Conservation (phyloP, 257 asterid genomes). For the Coffea canephora region DNA sequence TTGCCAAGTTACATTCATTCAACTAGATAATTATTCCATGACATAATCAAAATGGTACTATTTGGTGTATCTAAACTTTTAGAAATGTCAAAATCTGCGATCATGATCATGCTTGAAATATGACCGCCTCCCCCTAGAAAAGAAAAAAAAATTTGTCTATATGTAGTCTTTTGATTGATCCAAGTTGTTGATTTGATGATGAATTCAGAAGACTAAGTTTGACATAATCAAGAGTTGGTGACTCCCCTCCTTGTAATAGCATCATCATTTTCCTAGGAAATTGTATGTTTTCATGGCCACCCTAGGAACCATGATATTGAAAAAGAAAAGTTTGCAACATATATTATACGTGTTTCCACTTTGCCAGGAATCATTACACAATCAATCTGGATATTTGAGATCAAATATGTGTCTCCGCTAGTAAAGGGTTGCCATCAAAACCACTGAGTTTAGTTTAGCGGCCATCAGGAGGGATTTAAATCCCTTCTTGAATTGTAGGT, state of each 20-base stretch:
- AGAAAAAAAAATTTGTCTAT: background rate
- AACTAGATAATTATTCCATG: conserved; percentile 12
- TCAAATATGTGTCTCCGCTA: background rate
- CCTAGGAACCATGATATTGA: background rate
- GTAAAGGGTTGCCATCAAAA: background rate
- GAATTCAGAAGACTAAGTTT: background rate
- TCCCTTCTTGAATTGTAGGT: too few species aligned
- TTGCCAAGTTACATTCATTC: conserved; percentile 13
- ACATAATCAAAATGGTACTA: background rate
- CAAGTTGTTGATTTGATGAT: background rate
- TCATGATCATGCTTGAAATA: background rate
- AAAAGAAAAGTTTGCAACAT: background rate
- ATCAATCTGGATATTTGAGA: background rate
- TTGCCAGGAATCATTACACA: conserved; percentile 1
- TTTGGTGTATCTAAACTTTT: conserved; percentile 7
- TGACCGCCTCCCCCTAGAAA: background rate
- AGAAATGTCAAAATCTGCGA: conserved; percentile 11
- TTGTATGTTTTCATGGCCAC: background rate
- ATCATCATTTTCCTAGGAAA: background rate
- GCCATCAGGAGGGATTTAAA: too few species aligned
- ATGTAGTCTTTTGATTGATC: background rate
- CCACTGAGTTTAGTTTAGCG: too few species aligned
- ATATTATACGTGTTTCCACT: background rate
- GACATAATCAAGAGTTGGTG: background rate
- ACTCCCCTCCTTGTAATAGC: too few species aligned